Percentiles rank a stretch among this genome's conserved stretches.
phyloP scores from a whole-genome alignment of 73 alveolate genomes.

The Stentor coeruleus region DNA sequence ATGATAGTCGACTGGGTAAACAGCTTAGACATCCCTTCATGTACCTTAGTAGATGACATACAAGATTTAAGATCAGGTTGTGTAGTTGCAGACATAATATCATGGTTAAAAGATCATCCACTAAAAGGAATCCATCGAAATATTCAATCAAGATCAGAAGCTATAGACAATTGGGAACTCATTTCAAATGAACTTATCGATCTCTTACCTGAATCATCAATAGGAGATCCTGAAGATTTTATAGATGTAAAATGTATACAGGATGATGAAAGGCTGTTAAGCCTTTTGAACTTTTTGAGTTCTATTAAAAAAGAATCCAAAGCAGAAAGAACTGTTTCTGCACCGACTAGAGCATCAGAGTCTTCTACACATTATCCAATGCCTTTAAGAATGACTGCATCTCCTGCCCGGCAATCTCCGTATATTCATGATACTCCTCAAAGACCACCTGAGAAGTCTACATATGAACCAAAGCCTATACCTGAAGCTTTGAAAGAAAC shows the following conservation, averaged over 20 bases:
- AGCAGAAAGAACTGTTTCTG: not conserved
- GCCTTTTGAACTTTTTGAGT: not conserved
- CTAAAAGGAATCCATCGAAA: not conserved
- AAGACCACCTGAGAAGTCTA: not conserved
- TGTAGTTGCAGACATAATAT: not conserved
- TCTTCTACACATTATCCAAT: not conserved
- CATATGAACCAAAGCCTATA: not conserved
- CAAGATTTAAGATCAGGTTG: slow-evolving; percentile 7
- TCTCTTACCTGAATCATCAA: not conserved
- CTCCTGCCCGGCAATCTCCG: not conserved
- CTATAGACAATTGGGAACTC: not conserved
- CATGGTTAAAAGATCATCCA: not conserved
- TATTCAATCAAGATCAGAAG: not conserved
- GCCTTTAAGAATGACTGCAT: too few relatives aligned
- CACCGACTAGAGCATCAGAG: not conserved
- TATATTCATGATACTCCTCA: not conserved
- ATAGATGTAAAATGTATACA: not conserved
- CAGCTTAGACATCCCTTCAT: not conserved
- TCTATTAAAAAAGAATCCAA: not conserved
- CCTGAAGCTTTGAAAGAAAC: not conserved
- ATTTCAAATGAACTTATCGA: not conserved
- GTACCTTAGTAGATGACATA: slow-evolving; percentile 14
- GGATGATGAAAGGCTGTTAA: not conserved
- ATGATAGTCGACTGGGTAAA: slow-evolving; percentile 20
- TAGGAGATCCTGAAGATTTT: not conserved